Conservation (phyloP, 176 grass and related monocot genomes). For the Oryza meyeriana region DNA sequence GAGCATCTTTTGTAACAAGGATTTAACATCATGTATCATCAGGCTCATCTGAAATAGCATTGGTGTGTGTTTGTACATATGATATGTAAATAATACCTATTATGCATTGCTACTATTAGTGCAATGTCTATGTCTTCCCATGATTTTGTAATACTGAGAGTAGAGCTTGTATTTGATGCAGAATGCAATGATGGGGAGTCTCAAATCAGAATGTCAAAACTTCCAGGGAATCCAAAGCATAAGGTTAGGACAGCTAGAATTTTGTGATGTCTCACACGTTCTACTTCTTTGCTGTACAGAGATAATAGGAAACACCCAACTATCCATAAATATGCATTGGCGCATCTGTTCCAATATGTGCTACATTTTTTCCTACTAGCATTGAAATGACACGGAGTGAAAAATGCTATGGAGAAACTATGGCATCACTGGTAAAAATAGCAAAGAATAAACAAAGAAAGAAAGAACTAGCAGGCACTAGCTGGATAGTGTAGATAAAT, state of each 20-base stretch:
- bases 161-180: constrained; percentile 23
- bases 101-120: neutral
- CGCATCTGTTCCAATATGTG: neutral
- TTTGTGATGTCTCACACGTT: neutral
- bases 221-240: constrained; percentile 54
- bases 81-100: neutral
- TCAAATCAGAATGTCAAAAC: constrained; percentile 55
- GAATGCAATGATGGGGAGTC: constrained; percentile 76
- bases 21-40: constrained; percentile 2
- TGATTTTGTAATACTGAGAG: constrained; percentile 9
- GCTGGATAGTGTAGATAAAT: neutral
- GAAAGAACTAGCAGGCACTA: neutral
- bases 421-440: neutral
- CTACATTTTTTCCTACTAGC: neutral
- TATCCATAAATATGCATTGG: neutral
- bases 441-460: neutral
- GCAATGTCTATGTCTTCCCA: neutral
- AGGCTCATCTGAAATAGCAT: neutral
- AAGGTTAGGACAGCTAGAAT: constrained; percentile 40
- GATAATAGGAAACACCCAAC: neutral
- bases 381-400: neutral
- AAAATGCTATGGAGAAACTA: neutral
- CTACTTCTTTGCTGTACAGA: constrained; percentile 11
- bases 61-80: neutral
- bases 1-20: neutral